These are phyloP conservation scores for Cryphonectria naterciae DNA, from an alignment of 2,329 filamentous ascomycete species.

Conservation along the genomic window DNA sequence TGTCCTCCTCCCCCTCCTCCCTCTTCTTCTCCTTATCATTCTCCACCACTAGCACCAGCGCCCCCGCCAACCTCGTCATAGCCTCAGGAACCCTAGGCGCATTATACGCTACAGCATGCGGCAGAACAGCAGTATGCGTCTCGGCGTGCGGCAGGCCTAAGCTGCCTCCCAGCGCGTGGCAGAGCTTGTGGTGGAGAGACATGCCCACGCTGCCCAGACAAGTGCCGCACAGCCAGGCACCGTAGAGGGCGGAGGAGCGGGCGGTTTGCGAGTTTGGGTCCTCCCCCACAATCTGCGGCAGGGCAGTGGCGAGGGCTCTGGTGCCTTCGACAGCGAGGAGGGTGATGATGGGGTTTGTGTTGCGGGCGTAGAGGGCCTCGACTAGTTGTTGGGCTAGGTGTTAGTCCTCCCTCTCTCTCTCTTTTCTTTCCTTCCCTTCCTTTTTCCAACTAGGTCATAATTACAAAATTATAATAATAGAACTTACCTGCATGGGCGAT, in stretches of 20 bases:
- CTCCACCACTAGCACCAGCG: conserved; percentile 47
- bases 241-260: conserved; percentile 60
- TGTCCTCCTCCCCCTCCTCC: conserved; percentile 45
- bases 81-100: conserved; percentile 56
- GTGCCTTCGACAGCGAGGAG: conserved; percentile 63
- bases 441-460: too few relatives aligned
- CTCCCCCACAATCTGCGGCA: conserved; percentile 55
- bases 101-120: conserved; percentile 67
- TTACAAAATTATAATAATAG: too few relatives aligned
- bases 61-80: conserved; percentile 56
- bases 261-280: conserved; percentile 50
- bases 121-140: conserved; percentile 66
- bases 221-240: conserved; percentile 66
- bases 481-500: conserved; percentile 62
- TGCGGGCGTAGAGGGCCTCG: conserved; percentile 65
- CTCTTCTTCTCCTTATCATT: too few relatives aligned
- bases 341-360: conserved; percentile 63
- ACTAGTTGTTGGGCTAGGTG: conserved; percentile 41
- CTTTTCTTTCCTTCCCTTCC: background rate
- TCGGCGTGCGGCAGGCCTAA: conserved; percentile 69
- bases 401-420: background rate
- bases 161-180: conserved; percentile 65
- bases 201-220: conserved; percentile 64
- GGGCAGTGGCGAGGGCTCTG: conserved; percentile 53
- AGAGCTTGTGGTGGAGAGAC: conserved; percentile 70